These are phyloP conservation scores for Cornus florida DNA, from an alignment of 148 eudicot species.

Conservation along the genomic window DNA sequence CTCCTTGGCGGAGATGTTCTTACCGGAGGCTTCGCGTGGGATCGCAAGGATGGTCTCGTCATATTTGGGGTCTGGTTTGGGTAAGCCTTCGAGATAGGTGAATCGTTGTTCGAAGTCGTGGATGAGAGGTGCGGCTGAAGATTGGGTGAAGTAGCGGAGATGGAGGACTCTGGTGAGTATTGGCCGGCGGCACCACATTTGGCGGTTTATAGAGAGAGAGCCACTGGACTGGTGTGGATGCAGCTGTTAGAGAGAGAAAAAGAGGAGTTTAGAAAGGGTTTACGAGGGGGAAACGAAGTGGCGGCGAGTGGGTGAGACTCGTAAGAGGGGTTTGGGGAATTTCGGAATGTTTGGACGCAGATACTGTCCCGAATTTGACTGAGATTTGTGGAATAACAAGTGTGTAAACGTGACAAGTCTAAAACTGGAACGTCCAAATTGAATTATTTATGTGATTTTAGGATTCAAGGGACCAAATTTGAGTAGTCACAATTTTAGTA, in stretches of 20 bases:
- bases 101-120: constrained; percentile 31
- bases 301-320: background rate
- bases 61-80: constrained; percentile 67
- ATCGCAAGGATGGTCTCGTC: constrained; percentile 68
- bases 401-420: no score
- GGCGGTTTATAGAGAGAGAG: background rate
- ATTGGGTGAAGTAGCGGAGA: constrained; percentile 6
- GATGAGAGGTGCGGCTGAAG: constrained; percentile 42
- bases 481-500: no score
- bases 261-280: background rate
- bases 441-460: no score
- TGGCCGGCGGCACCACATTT: background rate
- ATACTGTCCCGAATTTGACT: no score
- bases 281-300: background rate
- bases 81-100: constrained; percentile 58
- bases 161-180: background rate
- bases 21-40: constrained; percentile 63
- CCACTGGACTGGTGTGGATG: background rate
- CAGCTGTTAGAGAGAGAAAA: background rate
- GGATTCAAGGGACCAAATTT: no score
- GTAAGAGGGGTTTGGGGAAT: background rate
- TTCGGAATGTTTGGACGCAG: background rate
- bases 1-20: constrained; percentile 53
- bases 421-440: no score
- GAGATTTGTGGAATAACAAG: no score